Base-by-base conservation (phyloP, 2,329 filamentous ascomycete species). In the Colletotrichum echinochloae region DNA sequence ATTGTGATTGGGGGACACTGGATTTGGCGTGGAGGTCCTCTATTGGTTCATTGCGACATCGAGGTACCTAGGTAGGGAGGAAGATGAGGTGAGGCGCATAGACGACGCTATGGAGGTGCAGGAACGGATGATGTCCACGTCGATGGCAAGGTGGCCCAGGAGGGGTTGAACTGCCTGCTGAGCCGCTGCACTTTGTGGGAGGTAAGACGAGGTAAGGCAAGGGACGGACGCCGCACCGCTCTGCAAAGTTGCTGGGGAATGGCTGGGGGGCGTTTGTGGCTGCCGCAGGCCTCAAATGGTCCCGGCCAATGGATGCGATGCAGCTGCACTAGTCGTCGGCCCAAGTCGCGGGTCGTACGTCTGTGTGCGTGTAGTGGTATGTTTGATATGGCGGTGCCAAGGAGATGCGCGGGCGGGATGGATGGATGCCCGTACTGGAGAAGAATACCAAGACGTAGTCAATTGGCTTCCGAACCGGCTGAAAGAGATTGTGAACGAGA, bases 11-110 rank as follows among this genome's bases (percentile, higher is more conserved):
- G 70, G 63, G 70, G 62, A 33, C 33, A 73, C 68, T 66, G 70
- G 67, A 67, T 70, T 37, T 75, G 74, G 78, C 78, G 78, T 79
- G 78, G 77, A 76, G 65, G 74, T 52, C 71, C 68, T 65, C 74
- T 75, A 79, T 80, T 80, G 78, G 78, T 74, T 72, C 70, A 46
- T 61, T 66, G 51, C 63, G 35, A 71, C 60, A 54, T 44, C 23
- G 39, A 35, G 12, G 41, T 74, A n/a, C n/a, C n/a, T n/a, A n/a
- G n/a, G n/a, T n/a, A n/a, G n/a, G n/a, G n/a, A 66, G 63, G 30
- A 46, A 41, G 54, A 16, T 20, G 51, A 69, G 54, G 65, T 60
- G 61, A 62, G 66, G 62, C 57, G 70, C 66, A 66, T 66, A 61
- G 70, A 62, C 70, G 60, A 51, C 60, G 44, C 33, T 39, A 44